phyloP scores from a whole-genome alignment of 371 early-diverging fungal genomes.

The Rhizopus stolonifer region DNA sequence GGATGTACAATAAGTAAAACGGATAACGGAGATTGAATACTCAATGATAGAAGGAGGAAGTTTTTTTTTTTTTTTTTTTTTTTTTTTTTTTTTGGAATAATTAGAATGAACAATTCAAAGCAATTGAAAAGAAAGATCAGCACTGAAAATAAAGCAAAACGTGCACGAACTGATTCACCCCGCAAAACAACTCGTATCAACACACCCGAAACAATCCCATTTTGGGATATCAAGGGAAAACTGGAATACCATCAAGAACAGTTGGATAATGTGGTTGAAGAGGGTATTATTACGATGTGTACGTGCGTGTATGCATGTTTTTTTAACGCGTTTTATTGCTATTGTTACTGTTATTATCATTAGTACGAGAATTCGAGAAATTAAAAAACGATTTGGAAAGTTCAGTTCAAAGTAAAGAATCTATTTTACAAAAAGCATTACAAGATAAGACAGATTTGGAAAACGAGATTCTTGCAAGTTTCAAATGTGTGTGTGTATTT shows the following conservation, averaged over 20 bases:
- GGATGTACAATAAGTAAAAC: no score
- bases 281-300: conserved; percentile 17
- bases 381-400: conserved; percentile 52
- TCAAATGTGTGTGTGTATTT: no score
- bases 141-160: background rate
- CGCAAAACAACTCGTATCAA: conserved; percentile 9
- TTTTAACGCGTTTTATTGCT: no score
- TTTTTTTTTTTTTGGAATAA: no score
- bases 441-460: conserved; percentile 52
- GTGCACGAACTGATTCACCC: background rate
- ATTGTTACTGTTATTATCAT: background rate
- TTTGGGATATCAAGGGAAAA: conserved; percentile 64
- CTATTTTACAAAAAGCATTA: conserved; percentile 51
- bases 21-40: no score
- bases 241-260: conserved; percentile 46
- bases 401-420: conserved; percentile 57
- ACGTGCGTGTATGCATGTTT: no score
- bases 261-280: conserved; percentile 27
- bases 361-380: conserved; percentile 55
- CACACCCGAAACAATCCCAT: conserved; percentile 45
- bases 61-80: no score
- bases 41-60: no score
- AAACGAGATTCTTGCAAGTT: conserved; percentile 30
- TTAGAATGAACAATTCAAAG: no score
- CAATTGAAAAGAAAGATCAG: background rate